phyloP scores from a whole-genome alignment of 1,284 basidiomycete species.

The Gymnopus androsaceus region DNA sequence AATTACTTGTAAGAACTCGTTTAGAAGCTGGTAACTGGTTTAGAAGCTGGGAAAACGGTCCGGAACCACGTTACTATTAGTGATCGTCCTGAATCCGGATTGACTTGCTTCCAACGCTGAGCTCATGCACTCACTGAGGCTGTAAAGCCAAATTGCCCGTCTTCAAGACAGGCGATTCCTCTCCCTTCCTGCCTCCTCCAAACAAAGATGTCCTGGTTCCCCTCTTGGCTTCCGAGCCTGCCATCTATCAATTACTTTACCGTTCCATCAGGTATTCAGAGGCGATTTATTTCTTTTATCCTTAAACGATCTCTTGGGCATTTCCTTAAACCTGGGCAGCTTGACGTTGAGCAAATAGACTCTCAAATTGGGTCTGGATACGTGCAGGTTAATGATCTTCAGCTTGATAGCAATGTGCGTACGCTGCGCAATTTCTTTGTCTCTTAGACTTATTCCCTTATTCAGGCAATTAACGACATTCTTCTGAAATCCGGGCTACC shows the following conservation, averaged over 20 bases:
- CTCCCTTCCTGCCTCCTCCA: not conserved
- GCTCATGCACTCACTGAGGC: slow-evolving; percentile 1
- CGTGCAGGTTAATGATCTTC: slow-evolving; percentile 83
- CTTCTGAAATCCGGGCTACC: slow-evolving; percentile 61
- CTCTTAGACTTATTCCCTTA: slow-evolving; percentile 17
- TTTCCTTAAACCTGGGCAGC: slow-evolving; percentile 84
- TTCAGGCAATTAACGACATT: slow-evolving; percentile 78
- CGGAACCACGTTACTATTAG: not conserved
- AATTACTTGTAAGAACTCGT: too few species aligned
- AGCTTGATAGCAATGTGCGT: slow-evolving; percentile 77
- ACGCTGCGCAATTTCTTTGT: slow-evolving; percentile 12
- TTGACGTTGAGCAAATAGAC: slow-evolving; percentile 87
- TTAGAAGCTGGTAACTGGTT: too few species aligned
- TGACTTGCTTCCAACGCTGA: not conserved
- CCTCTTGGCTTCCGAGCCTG: slow-evolving; percentile 62
- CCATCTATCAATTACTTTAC: slow-evolving; percentile 64
- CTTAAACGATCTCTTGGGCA: slow-evolving; percentile 84
- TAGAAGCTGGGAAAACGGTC: too few species aligned
- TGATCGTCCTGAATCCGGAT: not conserved
- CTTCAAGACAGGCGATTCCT: not conserved
- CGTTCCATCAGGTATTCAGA: slow-evolving; percentile 83
- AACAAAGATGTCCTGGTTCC: slow-evolving; percentile 34
- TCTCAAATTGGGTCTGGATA: slow-evolving; percentile 89
- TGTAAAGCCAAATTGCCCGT: not conserved
- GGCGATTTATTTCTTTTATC: slow-evolving; percentile 87